A percentile compares a stretch with the other conserved stretches of the same genome.
phyloP scores from a whole-genome alignment of 495 filamentous ascomycete species.

The Physcia stellaris region DNA sequence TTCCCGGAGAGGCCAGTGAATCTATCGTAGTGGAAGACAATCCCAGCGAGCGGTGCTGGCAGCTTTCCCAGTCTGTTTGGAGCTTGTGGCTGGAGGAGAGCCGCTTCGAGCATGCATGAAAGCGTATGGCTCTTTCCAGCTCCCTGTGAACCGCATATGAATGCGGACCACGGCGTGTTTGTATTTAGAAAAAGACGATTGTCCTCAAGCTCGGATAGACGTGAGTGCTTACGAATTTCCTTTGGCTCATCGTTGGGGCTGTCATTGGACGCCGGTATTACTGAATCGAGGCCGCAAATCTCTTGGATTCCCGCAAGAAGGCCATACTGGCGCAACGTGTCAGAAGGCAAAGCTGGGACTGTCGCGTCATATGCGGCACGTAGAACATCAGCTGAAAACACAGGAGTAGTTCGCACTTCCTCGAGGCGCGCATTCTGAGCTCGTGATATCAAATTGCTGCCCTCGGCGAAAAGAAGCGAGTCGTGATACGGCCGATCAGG shows the following conservation, averaged over 20 bases:
- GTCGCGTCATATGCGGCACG: not conserved
- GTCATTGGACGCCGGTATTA: too few relatives aligned
- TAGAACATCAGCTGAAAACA: not conserved
- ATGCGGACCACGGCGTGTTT: constrained; percentile 47
- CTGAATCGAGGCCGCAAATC: too few relatives aligned
- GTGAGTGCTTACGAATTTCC: not conserved
- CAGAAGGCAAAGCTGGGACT: not conserved
- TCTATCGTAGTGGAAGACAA: constrained; percentile 56
- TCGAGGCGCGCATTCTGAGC: too few relatives aligned
- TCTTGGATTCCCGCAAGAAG: not conserved
- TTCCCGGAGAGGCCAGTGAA: constrained; percentile 37
- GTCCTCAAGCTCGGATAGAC: constrained; percentile 18
- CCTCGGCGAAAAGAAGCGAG: too few relatives aligned
- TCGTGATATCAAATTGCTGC: too few relatives aligned
- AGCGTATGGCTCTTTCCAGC: constrained; percentile 61
- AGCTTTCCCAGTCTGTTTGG: constrained; percentile 22
- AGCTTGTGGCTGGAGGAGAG: too few relatives aligned
- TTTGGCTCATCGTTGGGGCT: not conserved
- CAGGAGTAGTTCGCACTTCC: too few relatives aligned
- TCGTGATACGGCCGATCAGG: too few relatives aligned
- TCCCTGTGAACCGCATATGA: constrained; percentile 63
- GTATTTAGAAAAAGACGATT: constrained; percentile 50
- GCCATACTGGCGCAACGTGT: not conserved
- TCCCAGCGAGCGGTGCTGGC: constrained; percentile 40
- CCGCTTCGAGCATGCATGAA: constrained; percentile 54